Base-by-base conservation (phyloP, 164 flowering plant genomes). In the Amborella trichopoda region DNA sequence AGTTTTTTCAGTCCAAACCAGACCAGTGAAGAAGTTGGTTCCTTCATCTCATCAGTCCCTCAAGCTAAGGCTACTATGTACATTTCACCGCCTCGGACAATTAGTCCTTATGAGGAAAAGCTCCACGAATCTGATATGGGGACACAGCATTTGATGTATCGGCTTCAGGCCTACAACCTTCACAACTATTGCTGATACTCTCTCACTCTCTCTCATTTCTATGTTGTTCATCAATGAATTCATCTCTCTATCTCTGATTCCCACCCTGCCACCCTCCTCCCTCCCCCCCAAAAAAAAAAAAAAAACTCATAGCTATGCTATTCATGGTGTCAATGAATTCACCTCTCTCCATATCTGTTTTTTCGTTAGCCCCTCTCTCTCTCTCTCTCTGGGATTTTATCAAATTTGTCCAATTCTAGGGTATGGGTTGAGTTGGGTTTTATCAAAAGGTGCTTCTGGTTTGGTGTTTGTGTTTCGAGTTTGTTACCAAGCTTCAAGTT, bases 41-140 rank as follows among this genome's bases (percentile, higher is more conserved):
- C 56, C 56, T 63, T 40, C 27, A 66, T 63, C 63, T 38, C 41
- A 18, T 6, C 14, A 38, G 41, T 22, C 21, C 55, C 48, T 24
- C 48, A 63, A 17, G 14, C 55, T 23, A 51, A 58, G 54, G 71
- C 60, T 22, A 68, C 49, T 50, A 24, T 59, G 20, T 65, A 56
- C 46, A 46, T 61, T 52, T 16, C 72, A 3, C 68, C 74, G 47
- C 48, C 55, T 42, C 57, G 59, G 50, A 69, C 68, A 41, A 44
- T 59, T 14, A 56, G 71, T 54, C 47, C 76, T 1, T 58, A 68
- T 36, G 82, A 55, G 42, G 38, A 21, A 33, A 55, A 33, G 33
- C 42, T 57, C 52, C 54, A 58, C 46, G 77, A 64, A 56, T 55
- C 69, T 50, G 75, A 69, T 26, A 33, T 69, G 46, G 77, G 68